Evolutionary conservation across 1,284 basidiomycete species (phyloP), one percentile per base, ranked within the genome.

Genomic region (Pterulicium gracile): DNA sequence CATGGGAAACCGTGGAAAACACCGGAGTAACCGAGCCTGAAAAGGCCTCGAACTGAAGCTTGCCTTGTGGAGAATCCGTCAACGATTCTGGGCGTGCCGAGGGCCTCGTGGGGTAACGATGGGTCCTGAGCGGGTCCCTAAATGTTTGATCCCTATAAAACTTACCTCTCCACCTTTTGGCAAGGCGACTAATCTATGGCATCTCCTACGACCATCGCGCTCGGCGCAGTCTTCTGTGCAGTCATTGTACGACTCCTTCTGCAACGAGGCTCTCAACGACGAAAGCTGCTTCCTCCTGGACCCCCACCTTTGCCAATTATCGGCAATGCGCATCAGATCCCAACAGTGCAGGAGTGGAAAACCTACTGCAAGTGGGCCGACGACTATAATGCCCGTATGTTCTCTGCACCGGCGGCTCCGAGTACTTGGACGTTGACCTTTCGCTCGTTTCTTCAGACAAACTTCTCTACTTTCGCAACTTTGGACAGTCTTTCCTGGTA

Each of bases 401-500:
- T n/a, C n/a, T n/a, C n/a, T 32, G 27, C 27, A 10, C n/a, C n/a
- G 27, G 7, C n/a, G 10, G 10, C n/a, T 32, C 27, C n/a, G n/a
- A 32, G 7, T n/a, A 32, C 27, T n/a, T n/a, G 27, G 7, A 10
- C 27, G n/a, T n/a, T n/a, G 27, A 32, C 10, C 27, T 32, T 32
- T 32, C 7, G 36, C n/a, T 39, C 7, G 7, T 18, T 7, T 39
- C n/a, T n/a, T n/a, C 19, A 39, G 36, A 18, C 15, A 18, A 39
- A 4, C 7, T 39, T 39, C 7, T 39, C n/a, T 39, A 39, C 15
- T 17, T 39, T 5, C n/a, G 19, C 7, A 17, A 5, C 19, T 51
- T 55, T 20, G 51, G 54, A 4, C 46, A 50, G 21, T 48, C 52
- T 13, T 50, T 58, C 34, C 23, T 62, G 19, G 51, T 62, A 27